phyloP scores from a whole-genome alignment of 1,284 basidiomycete genomes.

The Clitocybe nebularis region DNA sequence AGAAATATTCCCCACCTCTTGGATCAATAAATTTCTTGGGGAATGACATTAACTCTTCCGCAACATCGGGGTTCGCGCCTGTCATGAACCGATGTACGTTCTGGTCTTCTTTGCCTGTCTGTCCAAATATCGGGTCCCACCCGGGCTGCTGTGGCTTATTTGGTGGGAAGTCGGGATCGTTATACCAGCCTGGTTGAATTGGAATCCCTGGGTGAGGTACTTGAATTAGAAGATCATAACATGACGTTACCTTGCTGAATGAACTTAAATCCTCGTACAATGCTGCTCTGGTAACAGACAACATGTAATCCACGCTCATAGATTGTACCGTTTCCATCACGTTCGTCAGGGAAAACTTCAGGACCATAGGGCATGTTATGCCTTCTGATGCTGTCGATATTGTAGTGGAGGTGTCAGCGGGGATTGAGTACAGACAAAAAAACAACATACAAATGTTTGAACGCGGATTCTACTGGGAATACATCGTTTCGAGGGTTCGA shows the following conservation, averaged over 20 bases:
- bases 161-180: constrained; percentile 12
- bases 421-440: background rate
- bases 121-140: constrained; percentile 19
- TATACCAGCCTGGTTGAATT: constrained; percentile 9
- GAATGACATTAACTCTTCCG: constrained; percentile 13
- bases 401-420: background rate
- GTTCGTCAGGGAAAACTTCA: constrained; percentile 13
- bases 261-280: constrained; percentile 17
- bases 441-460: constrained; percentile 9
- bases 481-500: constrained; percentile 17
- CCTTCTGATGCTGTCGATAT: constrained; percentile 10
- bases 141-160: constrained; percentile 15
- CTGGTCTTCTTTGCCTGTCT: constrained; percentile 15
- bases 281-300: constrained; percentile 18
- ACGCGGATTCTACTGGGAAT: constrained; percentile 10
- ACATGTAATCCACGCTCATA: constrained; percentile 14
- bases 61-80: constrained; percentile 12
- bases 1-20: constrained; percentile 23
- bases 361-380: constrained; percentile 16
- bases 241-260: constrained; percentile 12
- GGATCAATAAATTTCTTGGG: constrained; percentile 18
- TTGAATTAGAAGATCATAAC: background rate
- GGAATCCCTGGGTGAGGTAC: too few relatives aligned
- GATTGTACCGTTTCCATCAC: constrained; percentile 5
- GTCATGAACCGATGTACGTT: constrained; percentile 13